Base-by-base conservation (phyloP, 352 stramenopile genomes). In the Phytophthora colocasiae region DNA sequence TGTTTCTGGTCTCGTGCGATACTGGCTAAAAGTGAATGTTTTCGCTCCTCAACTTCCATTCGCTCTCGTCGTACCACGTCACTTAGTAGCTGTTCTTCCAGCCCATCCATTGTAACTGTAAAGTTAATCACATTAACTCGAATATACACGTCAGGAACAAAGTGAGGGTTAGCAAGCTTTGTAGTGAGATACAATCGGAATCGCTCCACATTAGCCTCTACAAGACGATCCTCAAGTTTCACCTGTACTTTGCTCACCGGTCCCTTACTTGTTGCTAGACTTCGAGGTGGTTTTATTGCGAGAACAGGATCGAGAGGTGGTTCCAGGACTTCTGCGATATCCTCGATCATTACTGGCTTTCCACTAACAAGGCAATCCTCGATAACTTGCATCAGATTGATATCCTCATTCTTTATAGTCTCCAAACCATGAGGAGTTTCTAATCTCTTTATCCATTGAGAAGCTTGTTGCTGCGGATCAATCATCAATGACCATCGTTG, bases 41-140 rank as follows among this genome's bases (percentile, higher is more conserved):
- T 97, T 24, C 90, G 84, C 32, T 88, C 80, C 45, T 98, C 93
- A 19, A 98, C 78, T 39, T 98, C 92, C 10, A 85, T 84, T 0
- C 86, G 71, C 45, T 98, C 93, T 62, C 88, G 75, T 17, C 81
- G 74, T 9, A 98, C 91, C 1, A 98, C 92, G 27, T 92, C 86
- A 27, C 90, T 90, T 8, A 98, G 72, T 11, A 98, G 62, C 67
- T 98, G 93, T 17, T 96, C 87, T 32, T 97, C 87, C 11, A 98
- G 73, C 1, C 93, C 93, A 3, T 93, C 83, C n/a, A 81, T 80
- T 1, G 92, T 98, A 24, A 98, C 93, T 0, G 87, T 97, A 56
- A 98, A 98, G 61, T 98, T 98, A 53, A 98, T 96, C 4, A 98
- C 77, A 46, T 92, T 98, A 27, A 97, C 90, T 51, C 92, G 93